A percentile compares a stretch with the other conserved stretches of the same genome.
Conservation (phyloP, 2,329 filamentous ascomycete genomes). For the Fusarium poae region DNA sequence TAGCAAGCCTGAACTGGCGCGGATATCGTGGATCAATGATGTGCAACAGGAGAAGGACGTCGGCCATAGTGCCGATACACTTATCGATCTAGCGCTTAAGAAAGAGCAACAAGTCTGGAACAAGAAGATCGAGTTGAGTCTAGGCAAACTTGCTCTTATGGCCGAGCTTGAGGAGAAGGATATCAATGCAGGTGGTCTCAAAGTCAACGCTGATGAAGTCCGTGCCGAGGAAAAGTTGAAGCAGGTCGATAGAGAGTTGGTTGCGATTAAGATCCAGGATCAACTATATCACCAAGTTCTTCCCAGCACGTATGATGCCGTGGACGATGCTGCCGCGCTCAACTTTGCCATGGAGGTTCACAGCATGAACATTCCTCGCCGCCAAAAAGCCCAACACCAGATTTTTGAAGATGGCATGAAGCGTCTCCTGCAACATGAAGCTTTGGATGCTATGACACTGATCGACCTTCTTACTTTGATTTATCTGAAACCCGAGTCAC, state of each 20-base stretch:
- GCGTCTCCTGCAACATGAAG: conserved; percentile 77
- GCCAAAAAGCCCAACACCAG: conserved; percentile 74
- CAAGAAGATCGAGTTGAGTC: conserved; percentile 91
- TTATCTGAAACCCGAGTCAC: conserved; percentile 58
- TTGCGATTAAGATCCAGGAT: conserved; percentile 84
- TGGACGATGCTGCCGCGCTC: conserved; percentile 83
- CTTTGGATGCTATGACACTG: conserved; percentile 73
- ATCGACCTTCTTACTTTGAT: conserved; percentile 87
- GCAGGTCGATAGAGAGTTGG: conserved; percentile 72
- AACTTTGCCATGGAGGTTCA: conserved; percentile 81
- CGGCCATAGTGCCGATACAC: conserved; percentile 75
- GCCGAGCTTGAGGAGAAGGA: conserved; percentile 65
- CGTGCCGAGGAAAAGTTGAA: conserved; percentile 60
- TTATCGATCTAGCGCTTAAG: conserved; percentile 76
- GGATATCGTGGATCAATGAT: conserved; percentile 96
- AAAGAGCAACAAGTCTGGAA: conserved; percentile 88
- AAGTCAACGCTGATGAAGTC: conserved; percentile 54
- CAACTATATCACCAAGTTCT: conserved; percentile 78
- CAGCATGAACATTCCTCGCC: conserved; percentile 65
- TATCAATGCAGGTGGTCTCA: conserved; percentile 54
- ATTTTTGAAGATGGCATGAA: conserved; percentile 79
- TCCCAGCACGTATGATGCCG: conserved; percentile 75
- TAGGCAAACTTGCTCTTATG: conserved; percentile 84
- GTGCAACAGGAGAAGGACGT: conserved; percentile 82
- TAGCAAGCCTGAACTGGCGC: conserved; percentile 76